A percentile compares a stretch with the other conserved stretches of the same genome.
Evolutionary conservation across 169 alveolate species (phyloP).

Genomic region (Toxoplasma gondii): DNA sequence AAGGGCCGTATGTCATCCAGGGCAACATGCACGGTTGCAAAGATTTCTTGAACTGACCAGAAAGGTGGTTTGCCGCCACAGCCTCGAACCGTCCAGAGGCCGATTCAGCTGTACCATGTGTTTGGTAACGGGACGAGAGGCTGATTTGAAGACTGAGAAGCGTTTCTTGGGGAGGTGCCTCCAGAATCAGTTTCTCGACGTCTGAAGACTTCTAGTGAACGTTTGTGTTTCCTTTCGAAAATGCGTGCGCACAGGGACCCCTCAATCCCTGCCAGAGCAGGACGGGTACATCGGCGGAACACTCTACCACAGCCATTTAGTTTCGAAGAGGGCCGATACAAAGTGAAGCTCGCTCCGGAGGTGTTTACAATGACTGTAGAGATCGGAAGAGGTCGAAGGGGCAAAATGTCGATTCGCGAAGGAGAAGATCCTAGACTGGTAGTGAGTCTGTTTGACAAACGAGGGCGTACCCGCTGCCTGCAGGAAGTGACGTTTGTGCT

Average conservation of each 20-base stretch:
- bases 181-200: no score
- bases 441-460: not conserved
- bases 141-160: no score
- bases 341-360: constrained; percentile 61
- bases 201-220: no score
- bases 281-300: not conserved
- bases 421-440: constrained; percentile 66
- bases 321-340: constrained; percentile 62
- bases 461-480: not conserved
- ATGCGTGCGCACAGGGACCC: constrained; percentile 4
- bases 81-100: no score
- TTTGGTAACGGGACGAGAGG: no score
- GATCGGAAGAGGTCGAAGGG: constrained; percentile 47
- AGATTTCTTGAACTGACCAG: no score
- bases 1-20: no score
- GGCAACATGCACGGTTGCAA: no score
- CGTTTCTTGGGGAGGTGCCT: no score
- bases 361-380: constrained; percentile 61
- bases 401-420: constrained; percentile 58
- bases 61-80: no score
- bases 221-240: no score
- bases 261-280: not conserved
- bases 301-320: constrained; percentile 45
- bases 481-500: not conserved
- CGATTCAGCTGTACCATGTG: no score